phyloP scores from a whole-genome alignment of 345 rosid genomes.

The Eucalyptus urophylla region DNA sequence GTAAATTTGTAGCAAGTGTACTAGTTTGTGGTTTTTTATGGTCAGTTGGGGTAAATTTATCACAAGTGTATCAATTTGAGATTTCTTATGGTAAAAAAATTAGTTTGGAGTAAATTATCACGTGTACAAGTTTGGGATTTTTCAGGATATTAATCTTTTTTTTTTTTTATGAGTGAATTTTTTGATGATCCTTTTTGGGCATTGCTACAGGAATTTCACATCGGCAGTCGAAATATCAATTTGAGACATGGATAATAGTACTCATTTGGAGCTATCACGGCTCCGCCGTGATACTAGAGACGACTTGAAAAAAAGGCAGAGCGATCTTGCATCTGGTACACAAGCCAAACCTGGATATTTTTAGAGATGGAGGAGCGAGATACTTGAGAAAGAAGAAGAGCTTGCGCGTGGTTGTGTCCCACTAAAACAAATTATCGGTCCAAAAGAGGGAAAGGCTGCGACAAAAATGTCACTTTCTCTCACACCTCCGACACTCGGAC shows the following conservation, averaged over 20 bases:
- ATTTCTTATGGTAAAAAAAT: too few species aligned
- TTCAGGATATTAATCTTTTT: accelerated
- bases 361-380: background rate
- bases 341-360: background rate
- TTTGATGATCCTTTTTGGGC: background rate
- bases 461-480: background rate
- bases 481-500: background rate
- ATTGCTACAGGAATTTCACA: background rate
- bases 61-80: accelerated
- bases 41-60: accelerated
- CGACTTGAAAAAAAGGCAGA: background rate
- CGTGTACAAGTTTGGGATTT: too few species aligned
- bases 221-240: background rate
- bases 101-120: too few species aligned
- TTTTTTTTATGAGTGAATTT: background rate
- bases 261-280: background rate
- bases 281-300: background rate
- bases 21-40: too few species aligned
- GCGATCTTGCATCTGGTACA: background rate
- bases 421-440: background rate
- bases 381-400: background rate
- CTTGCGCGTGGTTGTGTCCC: background rate
- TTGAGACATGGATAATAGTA: background rate
- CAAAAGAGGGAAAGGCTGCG: background rate
- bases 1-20: too few species aligned